A percentile compares a stretch with the other conserved stretches of the same genome.
Conservation (phyloP, 1,284 basidiomycete genomes). For the Cryptococcus deneoformans region DNA sequence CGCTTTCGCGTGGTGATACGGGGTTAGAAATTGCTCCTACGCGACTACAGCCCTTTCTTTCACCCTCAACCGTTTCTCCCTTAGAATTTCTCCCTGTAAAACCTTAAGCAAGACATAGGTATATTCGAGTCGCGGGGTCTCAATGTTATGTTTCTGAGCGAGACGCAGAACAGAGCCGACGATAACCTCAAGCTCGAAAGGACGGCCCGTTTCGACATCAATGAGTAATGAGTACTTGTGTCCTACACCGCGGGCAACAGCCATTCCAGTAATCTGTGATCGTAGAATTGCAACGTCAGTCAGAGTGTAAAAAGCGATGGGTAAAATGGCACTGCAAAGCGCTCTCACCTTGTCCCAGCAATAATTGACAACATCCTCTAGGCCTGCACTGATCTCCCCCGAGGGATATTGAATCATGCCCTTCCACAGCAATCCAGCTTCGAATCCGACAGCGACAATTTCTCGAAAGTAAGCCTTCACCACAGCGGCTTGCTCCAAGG, state of each 20-base stretch:
- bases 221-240: conserved; percentile 45
- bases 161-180: conserved; percentile 39
- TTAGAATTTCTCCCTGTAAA: conserved; percentile 26
- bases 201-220: conserved; percentile 42
- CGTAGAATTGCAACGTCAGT: background rate
- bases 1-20: background rate
- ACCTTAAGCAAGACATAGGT: conserved; percentile 32
- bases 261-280: conserved; percentile 6
- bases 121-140: conserved; percentile 11
- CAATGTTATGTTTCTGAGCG: conserved; percentile 24
- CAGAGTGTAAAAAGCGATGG: background rate
- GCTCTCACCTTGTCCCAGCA: conserved; percentile 21
- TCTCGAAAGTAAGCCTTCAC: conserved; percentile 21
- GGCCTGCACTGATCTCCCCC: conserved; percentile 15
- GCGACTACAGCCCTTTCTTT: conserved; percentile 4
- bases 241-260: conserved; percentile 12
- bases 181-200: conserved; percentile 49
- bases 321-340: background rate
- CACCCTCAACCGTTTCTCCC: conserved; percentile 1
- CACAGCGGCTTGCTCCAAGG: conserved; percentile 18
- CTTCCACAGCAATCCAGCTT: conserved; percentile 34
- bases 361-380: conserved; percentile 18
- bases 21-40: background rate
- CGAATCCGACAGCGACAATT: conserved; percentile 36
- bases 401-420: conserved; percentile 32